Base-by-base conservation (phyloP, 202 grass and related monocot species). In the Schoenoplectus tabernaemontani region DNA sequence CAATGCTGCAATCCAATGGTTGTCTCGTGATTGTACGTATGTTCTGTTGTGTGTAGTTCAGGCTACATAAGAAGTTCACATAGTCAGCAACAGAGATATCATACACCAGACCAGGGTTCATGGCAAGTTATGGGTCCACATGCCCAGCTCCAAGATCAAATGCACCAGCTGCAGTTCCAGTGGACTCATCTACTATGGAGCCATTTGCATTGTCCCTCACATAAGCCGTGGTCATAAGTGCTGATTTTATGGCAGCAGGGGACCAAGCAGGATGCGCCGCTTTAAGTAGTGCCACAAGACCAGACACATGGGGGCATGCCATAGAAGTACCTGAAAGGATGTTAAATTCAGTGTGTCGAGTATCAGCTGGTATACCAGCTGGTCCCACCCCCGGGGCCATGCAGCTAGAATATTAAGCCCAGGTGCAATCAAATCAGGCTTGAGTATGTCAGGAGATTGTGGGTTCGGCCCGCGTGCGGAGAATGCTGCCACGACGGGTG, bases 251-350 rank as follows among this genome's bases (percentile, higher is more conserved):
- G n/a, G 89, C 91, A 0, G 91, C 94, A 0, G 91, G 91, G 81
- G 85, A 87, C 94, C 94, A 97, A 0, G 75, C 62, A 1, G 94
- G 91, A 67, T 93, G 94, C 42, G 94, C 94, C 0, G 91, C 94
- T 84, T 97, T 97, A 9, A 97, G 94, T 78, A 97, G 65, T 4
- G 94, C 91, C 0, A 90, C 91, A 1, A 97, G 91, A 26, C 94
- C 94, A 6, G 94, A 97, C 24, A 97, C 83, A 82, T 97, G 94
- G 26, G 91, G 94, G 84, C 94, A 97, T 2, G 94, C 94, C 94
- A 97, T 97, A 54, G 94, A 93, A 4, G 94, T 97, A 7, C 94
- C 94, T 0, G 94, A 97, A 16, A 97, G 89, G 69, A 97, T 97
- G 82, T 97, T 97, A 84, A 97, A 97, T 23, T 93, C 91, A 0